Percentiles rank a stretch among this genome's conserved stretches.
These are phyloP conservation scores for Neurospora sp. DNA, from an alignment of 495 filamentous ascomycete species.

Conservation along the genomic window DNA sequence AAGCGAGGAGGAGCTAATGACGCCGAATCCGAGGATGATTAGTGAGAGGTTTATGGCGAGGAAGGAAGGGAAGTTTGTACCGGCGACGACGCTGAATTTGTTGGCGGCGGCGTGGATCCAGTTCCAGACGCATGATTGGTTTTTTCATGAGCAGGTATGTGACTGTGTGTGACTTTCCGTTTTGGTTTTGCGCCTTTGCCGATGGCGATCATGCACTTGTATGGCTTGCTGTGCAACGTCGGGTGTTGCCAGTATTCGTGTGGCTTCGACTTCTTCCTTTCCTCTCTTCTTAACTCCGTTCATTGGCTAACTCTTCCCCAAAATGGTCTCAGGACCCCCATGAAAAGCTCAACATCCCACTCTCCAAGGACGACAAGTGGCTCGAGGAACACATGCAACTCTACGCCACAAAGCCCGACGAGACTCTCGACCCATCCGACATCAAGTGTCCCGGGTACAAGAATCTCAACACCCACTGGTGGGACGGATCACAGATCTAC, in stretches of 20 bases:
- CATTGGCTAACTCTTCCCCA: neutral
- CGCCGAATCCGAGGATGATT: constrained; percentile 29
- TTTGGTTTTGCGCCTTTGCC: neutral
- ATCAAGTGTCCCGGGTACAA: constrained; percentile 26
- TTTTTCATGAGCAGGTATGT: constrained; percentile 23
- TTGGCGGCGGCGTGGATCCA: constrained; percentile 40
- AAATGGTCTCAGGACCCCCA: neutral
- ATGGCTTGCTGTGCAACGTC: neutral
- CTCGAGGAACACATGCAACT: constrained; percentile 21
- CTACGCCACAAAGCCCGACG: constrained; percentile 19
- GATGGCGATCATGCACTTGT: neutral
- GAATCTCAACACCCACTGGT: constrained; percentile 35
- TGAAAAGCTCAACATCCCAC: constrained; percentile 19
- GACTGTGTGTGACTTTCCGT: neutral
- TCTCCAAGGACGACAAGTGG: constrained; percentile 24
- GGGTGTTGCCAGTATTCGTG: neutral
- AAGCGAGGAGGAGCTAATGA: constrained; percentile 27
- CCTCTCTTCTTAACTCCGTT: neutral
- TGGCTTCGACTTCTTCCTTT: neutral
- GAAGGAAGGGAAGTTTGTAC: constrained; percentile 23
- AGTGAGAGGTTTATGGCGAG: constrained; percentile 27
- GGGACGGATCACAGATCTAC: constrained; percentile 37
- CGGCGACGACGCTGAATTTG: constrained; percentile 33
- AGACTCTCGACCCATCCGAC: constrained; percentile 21
- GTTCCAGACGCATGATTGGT: constrained; percentile 37